phyloP scores from a whole-genome alignment of 176 grass and related monocot species.

The Phyllostachys edulis region DNA sequence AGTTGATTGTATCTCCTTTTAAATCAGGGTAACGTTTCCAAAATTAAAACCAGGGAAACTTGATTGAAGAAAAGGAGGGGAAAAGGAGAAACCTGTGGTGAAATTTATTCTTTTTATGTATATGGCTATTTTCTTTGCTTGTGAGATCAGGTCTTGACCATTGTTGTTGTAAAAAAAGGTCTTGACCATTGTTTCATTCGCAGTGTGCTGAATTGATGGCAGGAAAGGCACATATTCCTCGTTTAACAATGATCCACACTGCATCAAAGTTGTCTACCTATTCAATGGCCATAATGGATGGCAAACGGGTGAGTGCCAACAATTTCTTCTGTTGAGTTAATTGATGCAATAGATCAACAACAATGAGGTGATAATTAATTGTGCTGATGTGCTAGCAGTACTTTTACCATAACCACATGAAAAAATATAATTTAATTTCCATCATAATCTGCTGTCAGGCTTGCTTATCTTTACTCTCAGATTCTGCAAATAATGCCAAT shows the following conservation, averaged over 20 bases:
- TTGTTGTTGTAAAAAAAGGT: neutral
- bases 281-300: slow-evolving; percentile 79
- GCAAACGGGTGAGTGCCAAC: slow-evolving; percentile 64
- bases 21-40: slow-evolving; percentile 1
- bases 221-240: slow-evolving; percentile 79
- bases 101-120: neutral
- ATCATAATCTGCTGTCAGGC: neutral
- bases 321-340: slow-evolving; percentile 12
- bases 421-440: neutral
- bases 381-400: neutral
- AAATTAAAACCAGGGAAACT: slow-evolving; percentile 7
- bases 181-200: slow-evolving; percentile 20
- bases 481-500: neutral
- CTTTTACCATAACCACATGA: neutral
- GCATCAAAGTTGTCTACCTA: slow-evolving; percentile 68
- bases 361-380: neutral
- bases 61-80: slow-evolving; percentile 10
- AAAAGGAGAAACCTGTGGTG: neutral
- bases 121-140: slow-evolving; percentile 29
- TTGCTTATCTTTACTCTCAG: neutral
- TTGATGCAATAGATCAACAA: neutral
- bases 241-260: slow-evolving; percentile 46
- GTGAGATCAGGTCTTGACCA: slow-evolving; percentile 20
- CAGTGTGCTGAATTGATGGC: slow-evolving; percentile 67
- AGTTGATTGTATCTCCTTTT: neutral